Percentiles rank a stretch among this genome's conserved stretches.
phyloP scores from a whole-genome alignment of 2,329 filamentous ascomycete species.

The Talaromyces sp. region DNA sequence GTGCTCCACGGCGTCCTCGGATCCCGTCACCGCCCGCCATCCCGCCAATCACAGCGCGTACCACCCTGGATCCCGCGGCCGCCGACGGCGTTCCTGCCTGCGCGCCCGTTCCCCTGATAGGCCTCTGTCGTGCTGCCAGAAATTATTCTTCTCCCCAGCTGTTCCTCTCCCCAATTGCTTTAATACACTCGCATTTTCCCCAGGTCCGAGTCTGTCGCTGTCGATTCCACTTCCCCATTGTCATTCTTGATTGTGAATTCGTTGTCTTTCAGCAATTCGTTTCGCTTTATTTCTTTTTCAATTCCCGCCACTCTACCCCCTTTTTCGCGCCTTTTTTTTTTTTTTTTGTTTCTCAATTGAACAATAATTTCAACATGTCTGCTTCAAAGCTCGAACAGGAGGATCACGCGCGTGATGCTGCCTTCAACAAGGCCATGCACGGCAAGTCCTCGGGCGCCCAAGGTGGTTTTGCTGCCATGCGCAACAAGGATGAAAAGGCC shows the following conservation, averaged over 20 bases:
- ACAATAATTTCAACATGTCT: constrained; percentile 40
- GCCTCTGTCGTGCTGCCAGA: background rate
- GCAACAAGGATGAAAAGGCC: constrained; percentile 73
- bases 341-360: background rate
- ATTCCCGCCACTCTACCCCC: background rate
- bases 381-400: constrained; percentile 67
- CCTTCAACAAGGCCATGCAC: constrained; percentile 86
- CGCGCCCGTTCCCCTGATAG: background rate
- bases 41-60: constrained; percentile 5
- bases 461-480: constrained; percentile 76
- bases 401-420: constrained; percentile 79
- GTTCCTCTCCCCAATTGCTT: background rate
- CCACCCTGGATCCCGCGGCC: background rate
- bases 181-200: background rate
- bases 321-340: background rate
- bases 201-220: background rate
- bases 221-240: background rate
- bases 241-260: background rate
- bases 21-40: background rate
- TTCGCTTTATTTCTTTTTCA: constrained; percentile 11
- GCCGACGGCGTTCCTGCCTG: background rate
- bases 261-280: background rate
- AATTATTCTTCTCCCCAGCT: background rate
- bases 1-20: constrained; percentile 3
- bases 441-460: constrained; percentile 61